These are phyloP conservation scores for Starmerella vaccinii DNA, from an alignment of 805 yeast species.

Conservation along the genomic window DNA sequence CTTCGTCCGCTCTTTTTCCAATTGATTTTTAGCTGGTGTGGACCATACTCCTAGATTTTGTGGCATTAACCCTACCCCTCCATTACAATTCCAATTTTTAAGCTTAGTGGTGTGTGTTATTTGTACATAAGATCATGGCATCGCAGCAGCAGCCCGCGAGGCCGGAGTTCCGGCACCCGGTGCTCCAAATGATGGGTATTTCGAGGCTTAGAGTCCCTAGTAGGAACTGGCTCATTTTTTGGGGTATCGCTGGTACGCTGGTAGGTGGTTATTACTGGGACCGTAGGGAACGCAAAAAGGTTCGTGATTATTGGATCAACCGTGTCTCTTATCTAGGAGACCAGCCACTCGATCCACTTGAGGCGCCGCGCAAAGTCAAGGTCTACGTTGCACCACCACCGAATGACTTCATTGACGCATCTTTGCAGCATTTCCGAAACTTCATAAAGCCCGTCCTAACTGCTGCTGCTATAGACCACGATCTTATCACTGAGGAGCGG, in stretches of 20 bases:
- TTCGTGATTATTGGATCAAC: slow-evolving; percentile 55
- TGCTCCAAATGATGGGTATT: slow-evolving; percentile 74
- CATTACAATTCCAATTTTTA: background rate
- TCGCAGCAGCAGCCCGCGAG: slow-evolving; percentile 11
- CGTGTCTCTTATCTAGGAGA: slow-evolving; percentile 47
- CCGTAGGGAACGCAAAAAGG: slow-evolving; percentile 55
- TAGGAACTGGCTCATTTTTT: slow-evolving; percentile 86
- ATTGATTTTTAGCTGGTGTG: no score
- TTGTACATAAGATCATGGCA: background rate
- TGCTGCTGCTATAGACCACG: slow-evolving; percentile 76
- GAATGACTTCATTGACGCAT: slow-evolving; percentile 69
- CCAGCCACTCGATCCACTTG: slow-evolving; percentile 38
- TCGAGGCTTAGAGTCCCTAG: slow-evolving; percentile 71
- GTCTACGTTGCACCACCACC: slow-evolving; percentile 96
- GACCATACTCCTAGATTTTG: background rate
- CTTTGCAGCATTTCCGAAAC: slow-evolving; percentile 61
- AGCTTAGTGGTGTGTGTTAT: background rate
- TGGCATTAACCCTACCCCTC: slow-evolving; percentile 3
- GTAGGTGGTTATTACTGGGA: slow-evolving; percentile 77
- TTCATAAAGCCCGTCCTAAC: slow-evolving; percentile 78
- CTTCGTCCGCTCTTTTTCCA: background rate
- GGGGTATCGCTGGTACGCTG: slow-evolving; percentile 54
- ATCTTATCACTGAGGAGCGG: slow-evolving; percentile 56
- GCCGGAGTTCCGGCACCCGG: slow-evolving; percentile 44
- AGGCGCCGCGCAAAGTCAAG: slow-evolving; percentile 62